Base-by-base conservation (phyloP, 1,139 yeast genomes). In the Lodderomyces margitis region DNA sequence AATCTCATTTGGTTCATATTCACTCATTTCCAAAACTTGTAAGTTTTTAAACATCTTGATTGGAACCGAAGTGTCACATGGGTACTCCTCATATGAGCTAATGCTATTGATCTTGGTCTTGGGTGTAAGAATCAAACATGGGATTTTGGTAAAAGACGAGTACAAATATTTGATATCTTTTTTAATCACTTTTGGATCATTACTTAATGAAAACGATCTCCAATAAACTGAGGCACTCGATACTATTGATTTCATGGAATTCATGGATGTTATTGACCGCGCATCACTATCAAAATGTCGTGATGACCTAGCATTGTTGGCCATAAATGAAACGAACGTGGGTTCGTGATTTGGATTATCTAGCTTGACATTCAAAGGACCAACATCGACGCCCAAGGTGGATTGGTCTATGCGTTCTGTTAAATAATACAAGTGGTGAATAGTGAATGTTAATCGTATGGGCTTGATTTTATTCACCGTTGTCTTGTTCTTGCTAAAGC, bases 11-110 rank as follows among this genome's bases (percentile, higher is more conserved):
- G 85, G 83, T 46, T 80, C 85, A 48, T 80, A 68, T 45, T 80
- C 83, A 32, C 69, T 62, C 4, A 82, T 59, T 54, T 81, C 87
- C 40, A 81, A 63, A 17, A 80, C 84, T 43, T 81, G 80, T 35
- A 81, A 59, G 54, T 80, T 82, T 48, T 79, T 80, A 56, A 81
- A 81, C 62, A 79, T 70, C 38, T 64, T 64, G 12, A 82, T 56
- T 1, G 87, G 87, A 5, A 83, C 82, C 2, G 84, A 74, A 2
- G 87, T 80, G 53, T 81, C 87, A 55, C 83, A 81, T 1, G 87
- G 87, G 52, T 77, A 81, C 55, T 81, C 87, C 55, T 81, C 87
- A 55, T 80, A 82, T 2, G 82, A 81, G 38, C 67, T 68, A 28
- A 81, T 81, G 39, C 77, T 63, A 48, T 67, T 73, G 17, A 81